Base-by-base conservation (phyloP, 352 stramenopile genomes). In the Globisporangium rhizosaccharum region DNA sequence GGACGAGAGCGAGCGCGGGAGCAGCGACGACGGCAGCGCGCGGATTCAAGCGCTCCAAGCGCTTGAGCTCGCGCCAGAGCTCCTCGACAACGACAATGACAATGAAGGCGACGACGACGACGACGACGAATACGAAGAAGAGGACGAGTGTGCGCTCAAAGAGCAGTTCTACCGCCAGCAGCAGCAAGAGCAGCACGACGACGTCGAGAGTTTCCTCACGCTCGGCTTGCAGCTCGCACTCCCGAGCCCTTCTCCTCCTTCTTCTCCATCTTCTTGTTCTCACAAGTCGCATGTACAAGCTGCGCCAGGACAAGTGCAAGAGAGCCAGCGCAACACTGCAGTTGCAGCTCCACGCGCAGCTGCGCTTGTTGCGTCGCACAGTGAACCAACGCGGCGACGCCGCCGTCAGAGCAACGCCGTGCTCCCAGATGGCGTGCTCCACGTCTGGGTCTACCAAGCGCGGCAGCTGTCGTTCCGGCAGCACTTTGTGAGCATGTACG, bases 401-500 rank as follows among this genome's bases (percentile, higher is more conserved):
- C 57, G 57, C 6, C 49, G 50, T 10, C 39, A 37, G 41, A 63
- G 57, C 41, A 63, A 44, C 51, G 57, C 57, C 14, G 33, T 61
- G 14, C 39, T 74, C 28, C 67, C 67, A 6, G 64, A 74, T 2
- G 67, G 67, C 7, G 58, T 58, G 44, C 59, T 88, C 45, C 72
- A 80, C 45, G 61, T 86, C 15, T 81, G 74, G 66, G 70, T 86
- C 7, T 85, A 79, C 51, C 66, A 83, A 54, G 76, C 76, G 25
- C 65, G 71, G 3, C 70, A 73, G 2, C 66, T 88, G n/a, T 53
- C 59, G 14, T 62, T 74, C 28, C 72, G 75, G 49, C 63, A 72
- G 14, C 54, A 85, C 26, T 75, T 75, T 41, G 62, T 75, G 51
- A 54, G 64, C n/a, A 67, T 79, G 62, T 85, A 80, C 61, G 65